Conservation (phyloP, 2,329 filamentous ascomycete genomes). For the Arthrobotrys sphaeroides region DNA sequence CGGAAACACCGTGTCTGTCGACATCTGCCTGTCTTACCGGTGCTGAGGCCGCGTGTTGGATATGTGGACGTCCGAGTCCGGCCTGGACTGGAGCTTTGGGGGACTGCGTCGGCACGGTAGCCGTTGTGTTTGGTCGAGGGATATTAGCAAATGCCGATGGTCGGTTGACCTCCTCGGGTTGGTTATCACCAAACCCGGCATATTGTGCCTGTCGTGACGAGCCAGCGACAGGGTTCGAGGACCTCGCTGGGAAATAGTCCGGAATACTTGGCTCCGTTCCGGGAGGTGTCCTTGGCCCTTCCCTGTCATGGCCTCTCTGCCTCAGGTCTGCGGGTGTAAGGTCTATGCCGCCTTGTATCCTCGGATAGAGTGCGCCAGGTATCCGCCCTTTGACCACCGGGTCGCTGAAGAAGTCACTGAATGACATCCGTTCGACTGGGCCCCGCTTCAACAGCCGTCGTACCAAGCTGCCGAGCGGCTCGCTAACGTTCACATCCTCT, state of each 20-base stretch:
- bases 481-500: slow-evolving; percentile 74
- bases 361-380: slow-evolving; percentile 67
- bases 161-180: slow-evolving; percentile 22
- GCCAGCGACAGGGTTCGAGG: background rate
- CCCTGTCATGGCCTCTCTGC: slow-evolving; percentile 43
- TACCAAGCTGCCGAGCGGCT: slow-evolving; percentile 67
- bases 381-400: slow-evolving; percentile 77
- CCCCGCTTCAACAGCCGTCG: slow-evolving; percentile 83
- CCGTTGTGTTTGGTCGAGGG: background rate
- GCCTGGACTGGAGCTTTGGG: slow-evolving; percentile 20
- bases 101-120: slow-evolving; percentile 5
- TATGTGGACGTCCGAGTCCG: slow-evolving; percentile 10
- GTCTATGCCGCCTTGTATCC: slow-evolving; percentile 38
- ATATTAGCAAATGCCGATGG: slow-evolving; percentile 16
- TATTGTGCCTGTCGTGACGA: slow-evolving; percentile 36
- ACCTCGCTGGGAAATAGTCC: slow-evolving; percentile 34
- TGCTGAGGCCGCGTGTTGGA: slow-evolving; percentile 29
- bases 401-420: slow-evolving; percentile 84
- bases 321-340: slow-evolving; percentile 44
- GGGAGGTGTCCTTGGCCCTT: slow-evolving; percentile 28
- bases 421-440: slow-evolving; percentile 83
- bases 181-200: slow-evolving; percentile 12
- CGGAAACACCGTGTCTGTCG: slow-evolving; percentile 31
- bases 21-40: slow-evolving; percentile 25
- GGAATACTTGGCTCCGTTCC: slow-evolving; percentile 19